Percentiles rank a stretch among this genome's conserved stretches.
phyloP scores from a whole-genome alignment of 2,329 filamentous ascomycete species.

The Botrytis deweyae region DNA sequence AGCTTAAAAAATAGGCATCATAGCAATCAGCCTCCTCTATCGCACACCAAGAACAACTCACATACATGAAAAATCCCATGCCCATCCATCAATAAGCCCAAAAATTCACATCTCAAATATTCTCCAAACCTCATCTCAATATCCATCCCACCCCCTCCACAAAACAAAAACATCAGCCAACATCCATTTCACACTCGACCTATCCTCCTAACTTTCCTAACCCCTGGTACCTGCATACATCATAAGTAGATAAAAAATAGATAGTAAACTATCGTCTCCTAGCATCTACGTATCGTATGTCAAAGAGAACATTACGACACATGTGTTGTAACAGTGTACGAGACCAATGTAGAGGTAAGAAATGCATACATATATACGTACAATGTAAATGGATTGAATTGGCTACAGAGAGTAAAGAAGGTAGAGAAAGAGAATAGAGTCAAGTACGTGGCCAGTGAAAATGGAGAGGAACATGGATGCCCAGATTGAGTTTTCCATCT shows the following conservation, averaged over 20 bases:
- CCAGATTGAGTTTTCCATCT: neutral
- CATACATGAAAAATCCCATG: neutral
- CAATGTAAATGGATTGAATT: neutral
- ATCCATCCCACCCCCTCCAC: neutral
- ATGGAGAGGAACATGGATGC: neutral
- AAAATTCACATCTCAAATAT: neutral
- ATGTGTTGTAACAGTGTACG: neutral
- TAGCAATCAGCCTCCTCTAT: neutral
- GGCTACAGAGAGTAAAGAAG: neutral
- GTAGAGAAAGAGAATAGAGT: neutral
- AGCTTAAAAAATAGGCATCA: neutral
- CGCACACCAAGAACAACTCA: neutral
- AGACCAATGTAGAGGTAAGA: neutral
- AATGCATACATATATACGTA: neutral
- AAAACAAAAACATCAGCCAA: no score
- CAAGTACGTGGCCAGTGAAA: neutral
- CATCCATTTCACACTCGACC: no score
- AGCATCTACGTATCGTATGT: neutral
- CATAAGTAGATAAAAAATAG: no score
- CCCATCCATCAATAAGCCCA: neutral
- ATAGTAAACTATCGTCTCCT: neutral
- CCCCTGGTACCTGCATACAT: no score
- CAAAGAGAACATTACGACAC: neutral
- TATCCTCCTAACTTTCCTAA: neutral
- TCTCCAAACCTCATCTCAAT: neutral